Evolutionary conservation across 306 rosid genomes (phyloP).

Genomic region (Nissolia schottii): DNA sequence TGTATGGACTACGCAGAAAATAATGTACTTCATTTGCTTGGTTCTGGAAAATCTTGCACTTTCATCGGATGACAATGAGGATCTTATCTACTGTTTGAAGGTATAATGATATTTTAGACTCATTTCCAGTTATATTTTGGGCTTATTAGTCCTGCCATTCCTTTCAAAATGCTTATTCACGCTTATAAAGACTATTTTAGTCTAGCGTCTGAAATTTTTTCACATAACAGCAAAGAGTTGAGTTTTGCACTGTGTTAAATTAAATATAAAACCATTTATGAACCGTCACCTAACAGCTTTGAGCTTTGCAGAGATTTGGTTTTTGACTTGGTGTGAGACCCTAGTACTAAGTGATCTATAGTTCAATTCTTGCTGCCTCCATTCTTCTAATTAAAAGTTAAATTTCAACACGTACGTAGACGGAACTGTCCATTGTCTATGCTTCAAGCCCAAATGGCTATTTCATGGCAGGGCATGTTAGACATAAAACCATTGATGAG

Average conservation of each 20-base stretch:
- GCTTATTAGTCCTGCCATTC: background rate
- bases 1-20: constrained; percentile 63
- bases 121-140: background rate
- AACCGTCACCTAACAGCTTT: background rate
- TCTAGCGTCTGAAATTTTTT: background rate
- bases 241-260: constrained; percentile 1
- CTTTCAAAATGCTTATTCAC: background rate
- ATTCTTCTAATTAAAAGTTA: background rate
- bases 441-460: background rate
- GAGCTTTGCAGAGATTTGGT: background rate
- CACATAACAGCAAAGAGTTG: background rate
- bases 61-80: constrained; percentile 80
- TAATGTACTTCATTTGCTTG: constrained; percentile 69
- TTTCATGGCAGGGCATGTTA: background rate
- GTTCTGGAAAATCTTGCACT: constrained; percentile 90
- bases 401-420: background rate
- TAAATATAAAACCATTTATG: background rate
- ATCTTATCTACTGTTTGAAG: constrained; percentile 86
- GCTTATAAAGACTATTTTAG: background rate
- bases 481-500: background rate
- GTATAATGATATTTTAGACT: constrained; percentile 32
- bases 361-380: background rate
- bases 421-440: background rate
- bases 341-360: background rate
- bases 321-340: background rate